Base-by-base conservation (phyloP, 345 rosid genomes). In the Eucalyptus marginata region DNA sequence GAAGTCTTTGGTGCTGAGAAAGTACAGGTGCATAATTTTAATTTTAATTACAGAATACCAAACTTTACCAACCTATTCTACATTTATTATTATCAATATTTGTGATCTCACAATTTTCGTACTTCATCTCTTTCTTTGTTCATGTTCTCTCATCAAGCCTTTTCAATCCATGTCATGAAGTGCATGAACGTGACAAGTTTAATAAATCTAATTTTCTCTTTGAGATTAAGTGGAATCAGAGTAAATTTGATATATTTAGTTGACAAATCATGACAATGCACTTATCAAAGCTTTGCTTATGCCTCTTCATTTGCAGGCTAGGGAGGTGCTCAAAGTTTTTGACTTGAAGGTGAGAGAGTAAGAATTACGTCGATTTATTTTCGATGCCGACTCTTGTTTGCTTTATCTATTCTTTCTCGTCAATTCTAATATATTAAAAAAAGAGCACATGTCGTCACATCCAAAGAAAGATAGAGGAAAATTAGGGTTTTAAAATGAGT, bases 1-100 rank as follows among this genome's bases (percentile, higher is more conserved):
- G 95, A 93, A 91, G 89, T 92, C 64, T 95, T 58, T 31, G 96
- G 95, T 87, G 86, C 91, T 40, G 94, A 95, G 25, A 86, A 31
- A 86, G 79, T 94, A 47, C 92, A 94, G 94, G 96, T 92, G 54
- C 33, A 16, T 85, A 14, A 47, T 47, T 47, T 47, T 47, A 14
- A 47, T 85, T 46, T 85, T 27, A 47, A 27, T 10, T 85, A 85
- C 56, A 85, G 68, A 49, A 49, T 86, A 49, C 2, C 47, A 52
- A 86, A 86, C n/a, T 52, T 76, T 20, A 40, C 83, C 29, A 40
- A 76, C 43, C 13, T 3, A 68, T 33, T 12, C 14, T 10, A 5
- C 46, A 10, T 18, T 36, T 36, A 12, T 52, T 1, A 76, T 76
- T 36, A 76, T 18, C 27, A 40, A 20, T 40, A 36, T 20, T 40